phyloP scores from a whole-genome alignment of 306 rosid genomes.

The Cicer cuneatum region DNA sequence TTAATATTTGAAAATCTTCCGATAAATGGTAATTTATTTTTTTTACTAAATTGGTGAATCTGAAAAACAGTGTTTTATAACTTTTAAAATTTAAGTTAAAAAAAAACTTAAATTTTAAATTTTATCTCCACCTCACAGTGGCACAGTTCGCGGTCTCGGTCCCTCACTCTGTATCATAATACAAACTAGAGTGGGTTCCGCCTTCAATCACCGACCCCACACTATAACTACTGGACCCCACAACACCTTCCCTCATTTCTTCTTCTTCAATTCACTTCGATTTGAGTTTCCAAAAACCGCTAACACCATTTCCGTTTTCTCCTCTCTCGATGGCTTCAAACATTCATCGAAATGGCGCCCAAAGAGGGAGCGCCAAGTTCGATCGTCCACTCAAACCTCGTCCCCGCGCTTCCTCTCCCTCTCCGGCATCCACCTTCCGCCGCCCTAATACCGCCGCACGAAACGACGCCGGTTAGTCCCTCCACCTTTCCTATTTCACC shows the following conservation, averaged over 20 bases:
- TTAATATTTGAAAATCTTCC: too few relatives aligned
- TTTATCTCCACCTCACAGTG: not conserved
- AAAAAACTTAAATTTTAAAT: too few relatives aligned
- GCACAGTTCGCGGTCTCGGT: slow-evolving; percentile 3
- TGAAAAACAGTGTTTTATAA: too few relatives aligned
- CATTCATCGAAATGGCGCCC: slow-evolving; percentile 49
- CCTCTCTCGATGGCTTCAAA: slow-evolving; percentile 47
- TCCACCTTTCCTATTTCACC: slow-evolving; percentile 7
- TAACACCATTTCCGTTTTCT: not conserved
- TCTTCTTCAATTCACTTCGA: not conserved
- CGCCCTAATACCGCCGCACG: slow-evolving; percentile 46
- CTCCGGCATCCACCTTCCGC: slow-evolving; percentile 52
- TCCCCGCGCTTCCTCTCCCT: slow-evolving; percentile 45
- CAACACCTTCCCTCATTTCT: slow-evolving; percentile 24
- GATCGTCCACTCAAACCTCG: slow-evolving; percentile 53
- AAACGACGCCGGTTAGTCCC: slow-evolving; percentile 54
- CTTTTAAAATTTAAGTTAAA: too few relatives aligned
- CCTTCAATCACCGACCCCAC: slow-evolving; percentile 27
- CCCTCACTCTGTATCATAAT: too few relatives aligned
- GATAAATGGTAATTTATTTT: too few relatives aligned
- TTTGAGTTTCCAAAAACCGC: slow-evolving; percentile 41
- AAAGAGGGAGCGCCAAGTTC: slow-evolving; percentile 51
- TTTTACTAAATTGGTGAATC: too few relatives aligned
- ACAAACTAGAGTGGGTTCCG: slow-evolving; percentile 26
- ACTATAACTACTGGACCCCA: slow-evolving; percentile 39